phyloP scores from a whole-genome alignment of 495 filamentous ascomycete genomes.

The Aspergillus nanangensis region DNA sequence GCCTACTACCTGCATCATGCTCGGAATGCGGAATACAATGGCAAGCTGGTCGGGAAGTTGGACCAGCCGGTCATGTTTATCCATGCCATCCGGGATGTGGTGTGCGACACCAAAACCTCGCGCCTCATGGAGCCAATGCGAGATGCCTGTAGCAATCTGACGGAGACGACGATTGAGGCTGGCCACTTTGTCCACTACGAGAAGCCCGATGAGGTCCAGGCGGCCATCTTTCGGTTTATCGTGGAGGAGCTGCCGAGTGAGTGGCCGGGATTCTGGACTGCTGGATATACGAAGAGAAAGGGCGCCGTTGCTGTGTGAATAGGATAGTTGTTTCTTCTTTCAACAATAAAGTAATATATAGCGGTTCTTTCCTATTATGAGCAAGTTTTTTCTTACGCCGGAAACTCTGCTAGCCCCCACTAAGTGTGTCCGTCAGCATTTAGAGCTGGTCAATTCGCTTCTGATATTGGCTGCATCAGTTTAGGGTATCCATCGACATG shows the following conservation, averaged over 20 bases:
- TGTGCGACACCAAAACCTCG: slow-evolving; percentile 3
- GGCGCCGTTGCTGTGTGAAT: too few relatives aligned
- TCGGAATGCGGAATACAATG: slow-evolving; percentile 6
- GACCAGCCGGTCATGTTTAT: slow-evolving; percentile 4
- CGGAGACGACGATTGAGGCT: slow-evolving; percentile 3
- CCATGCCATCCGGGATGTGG: slow-evolving; percentile 3
- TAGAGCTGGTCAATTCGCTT: too few relatives aligned
- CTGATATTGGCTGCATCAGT: too few relatives aligned
- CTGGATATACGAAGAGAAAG: neutral
- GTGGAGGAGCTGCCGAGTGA: slow-evolving; percentile 3
- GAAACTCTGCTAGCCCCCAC: too few relatives aligned
- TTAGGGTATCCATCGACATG: too few relatives aligned
- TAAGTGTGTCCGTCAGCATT: too few relatives aligned
- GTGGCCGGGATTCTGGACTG: slow-evolving; percentile 3
- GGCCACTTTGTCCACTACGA: slow-evolving; percentile 6
- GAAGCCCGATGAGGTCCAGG: slow-evolving; percentile 2
- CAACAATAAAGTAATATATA: too few relatives aligned
- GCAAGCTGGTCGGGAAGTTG: neutral
- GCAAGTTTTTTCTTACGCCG: too few relatives aligned
- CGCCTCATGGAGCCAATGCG: slow-evolving; percentile 3
- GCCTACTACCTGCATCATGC: slow-evolving; percentile 3
- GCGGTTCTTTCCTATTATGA: too few relatives aligned
- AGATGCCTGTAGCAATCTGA: slow-evolving; percentile 1
- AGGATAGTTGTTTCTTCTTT: too few relatives aligned
- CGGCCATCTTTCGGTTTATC: slow-evolving; percentile 1